These are phyloP conservation scores for Jamesozyma hellenica DNA, from an alignment of 805 yeast species.

Conservation along the genomic window DNA sequence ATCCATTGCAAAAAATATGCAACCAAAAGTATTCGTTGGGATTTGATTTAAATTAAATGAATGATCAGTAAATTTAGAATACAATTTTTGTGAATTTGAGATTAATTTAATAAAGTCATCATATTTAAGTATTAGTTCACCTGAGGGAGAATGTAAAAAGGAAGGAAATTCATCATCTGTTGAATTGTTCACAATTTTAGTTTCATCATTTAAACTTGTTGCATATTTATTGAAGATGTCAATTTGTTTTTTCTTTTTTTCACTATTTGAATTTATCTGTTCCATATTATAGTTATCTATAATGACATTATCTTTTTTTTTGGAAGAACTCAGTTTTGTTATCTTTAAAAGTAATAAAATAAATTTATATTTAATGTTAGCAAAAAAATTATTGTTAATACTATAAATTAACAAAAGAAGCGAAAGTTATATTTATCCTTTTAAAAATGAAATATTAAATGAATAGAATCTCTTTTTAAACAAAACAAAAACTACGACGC, in stretches of 20 bases:
- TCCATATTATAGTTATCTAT: slow-evolving; percentile 24
- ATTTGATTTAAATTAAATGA: slow-evolving; percentile 40
- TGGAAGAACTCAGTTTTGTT: too few species aligned
- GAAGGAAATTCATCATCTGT: neutral
- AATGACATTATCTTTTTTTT: too few species aligned
- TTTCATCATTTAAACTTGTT: slow-evolving; percentile 16
- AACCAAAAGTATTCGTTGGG: slow-evolving; percentile 50
- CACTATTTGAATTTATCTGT: slow-evolving; percentile 30
- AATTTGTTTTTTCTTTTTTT: slow-evolving; percentile 31
- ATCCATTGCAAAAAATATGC: slow-evolving; percentile 77
- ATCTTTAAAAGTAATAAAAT: too few species aligned
- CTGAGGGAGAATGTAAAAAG: neutral
- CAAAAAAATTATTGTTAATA: too few species aligned
- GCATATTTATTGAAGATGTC: slow-evolving; percentile 39
- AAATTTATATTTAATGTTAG: too few species aligned
- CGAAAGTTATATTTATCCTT: too few species aligned
- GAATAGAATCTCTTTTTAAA: too few species aligned
- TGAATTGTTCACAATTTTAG: neutral
- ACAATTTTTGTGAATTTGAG: slow-evolving; percentile 24
- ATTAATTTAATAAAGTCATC: slow-evolving; percentile 31
- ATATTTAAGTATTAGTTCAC: slow-evolving; percentile 28
- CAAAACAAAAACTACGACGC: too few species aligned
- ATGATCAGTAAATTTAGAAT: slow-evolving; percentile 29
- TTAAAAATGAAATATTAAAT: too few species aligned
- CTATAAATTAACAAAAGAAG: too few species aligned